Evolutionary conservation across 2,329 filamentous ascomycete genomes (phyloP), one percentile per base, ranked within the genome.

Genomic region (Penicillium paneum): DNA sequence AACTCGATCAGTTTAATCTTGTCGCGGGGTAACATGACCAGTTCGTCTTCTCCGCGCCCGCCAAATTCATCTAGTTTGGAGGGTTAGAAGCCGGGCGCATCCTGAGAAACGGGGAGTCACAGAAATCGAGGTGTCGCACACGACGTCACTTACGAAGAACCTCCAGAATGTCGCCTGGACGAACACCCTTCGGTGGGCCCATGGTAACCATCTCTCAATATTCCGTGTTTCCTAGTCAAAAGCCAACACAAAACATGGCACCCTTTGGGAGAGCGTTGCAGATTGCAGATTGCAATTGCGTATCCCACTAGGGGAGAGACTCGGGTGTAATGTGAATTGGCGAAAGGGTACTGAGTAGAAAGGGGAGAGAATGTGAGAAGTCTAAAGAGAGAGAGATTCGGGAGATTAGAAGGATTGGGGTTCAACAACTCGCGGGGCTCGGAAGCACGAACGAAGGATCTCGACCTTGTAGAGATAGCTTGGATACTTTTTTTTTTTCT

Each of bases 1-100:
- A 84, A 75, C 71, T 87, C 84, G 31, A 86, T 79, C 50, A 87
- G 74, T 70, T 85, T 79, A 61, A 87, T 81, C 63, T 81, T 80
- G 65, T 86, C 83, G 43, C 83, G 92, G 69, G 95, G 95, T 52
- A 84, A 80, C 62, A 99, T 81, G 64, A 85, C 95, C 68, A 99
- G 81, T 79, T 99, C 94, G 76, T 99, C 94, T 54, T 90, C 88
- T 73, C 91, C 95, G 63, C 94, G 86, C 54, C 93, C 92, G 64
- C 86, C 80, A 73, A 99, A 97, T 75, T 97, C 91, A 76, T 99
- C 91, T 96, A 62, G n/a, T 41, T 47, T 53, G 42, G 28, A 45
- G 34, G 45, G 49, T 54, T 54, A 56, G 42, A 12, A 42, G 47
- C 35, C n/a, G 45, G 52, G 50, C 59, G 54, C 50, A 39, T 48